These are phyloP conservation scores for Arthrobotrys pseudoclavata DNA, from an alignment of 2,329 filamentous ascomycete species.

Conservation along the genomic window DNA sequence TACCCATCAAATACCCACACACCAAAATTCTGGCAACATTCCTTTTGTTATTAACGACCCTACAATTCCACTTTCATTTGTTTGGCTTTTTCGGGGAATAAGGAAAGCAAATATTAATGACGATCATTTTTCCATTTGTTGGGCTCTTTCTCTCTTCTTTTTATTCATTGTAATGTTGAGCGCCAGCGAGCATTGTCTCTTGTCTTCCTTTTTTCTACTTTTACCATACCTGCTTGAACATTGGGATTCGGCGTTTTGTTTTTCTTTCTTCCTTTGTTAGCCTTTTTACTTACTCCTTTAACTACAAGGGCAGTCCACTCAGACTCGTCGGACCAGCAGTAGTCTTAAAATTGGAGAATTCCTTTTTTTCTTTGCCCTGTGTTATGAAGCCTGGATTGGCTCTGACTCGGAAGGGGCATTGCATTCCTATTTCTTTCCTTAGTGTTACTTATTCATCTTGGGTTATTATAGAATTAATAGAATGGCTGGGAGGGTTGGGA, in stretches of 20 bases:
- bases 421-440: constrained; percentile 19
- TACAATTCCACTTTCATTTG: constrained; percentile 15
- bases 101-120: constrained; percentile 32
- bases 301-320: background rate
- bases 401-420: no score
- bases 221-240: constrained; percentile 34
- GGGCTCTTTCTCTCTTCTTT: background rate
- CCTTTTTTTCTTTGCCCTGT: background rate
- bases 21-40: background rate
- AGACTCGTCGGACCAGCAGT: background rate
- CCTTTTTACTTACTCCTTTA: background rate
- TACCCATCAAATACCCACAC: constrained; percentile 7
- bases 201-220: constrained; percentile 7
- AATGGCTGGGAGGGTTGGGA: constrained; percentile 20
- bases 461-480: constrained; percentile 51
- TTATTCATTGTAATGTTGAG: constrained; percentile 29
- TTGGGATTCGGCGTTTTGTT: constrained; percentile 51
- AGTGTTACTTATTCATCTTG: background rate
- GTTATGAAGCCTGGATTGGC: background rate
- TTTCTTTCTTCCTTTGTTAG: background rate
- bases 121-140: constrained; percentile 30
- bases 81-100: background rate
- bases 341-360: constrained; percentile 1
- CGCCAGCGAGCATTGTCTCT: constrained; percentile 42
- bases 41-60: constrained; percentile 21